Base-by-base conservation (phyloP, 2,329 filamentous ascomycete species). In the Coleophoma crateriformis region DNA sequence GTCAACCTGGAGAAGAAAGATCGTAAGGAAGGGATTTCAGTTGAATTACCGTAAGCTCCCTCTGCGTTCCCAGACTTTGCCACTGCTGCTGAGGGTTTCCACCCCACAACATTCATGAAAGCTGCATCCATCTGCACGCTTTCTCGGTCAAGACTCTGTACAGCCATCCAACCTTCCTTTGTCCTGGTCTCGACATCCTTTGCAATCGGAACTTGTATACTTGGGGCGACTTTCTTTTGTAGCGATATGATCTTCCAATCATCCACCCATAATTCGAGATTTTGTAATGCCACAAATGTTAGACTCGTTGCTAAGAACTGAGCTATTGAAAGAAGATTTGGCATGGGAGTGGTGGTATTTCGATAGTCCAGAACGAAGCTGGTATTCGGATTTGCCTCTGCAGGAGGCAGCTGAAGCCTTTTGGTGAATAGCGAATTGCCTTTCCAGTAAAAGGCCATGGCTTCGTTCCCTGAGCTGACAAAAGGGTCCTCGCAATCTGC, bases 381-480 rank as follows among this genome's bases (percentile, higher is more conserved):
- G 2, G 95, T 99, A 60, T 92, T 81, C 33, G 74, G 74, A 49
- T 77, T 86, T 14, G 76, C 71, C 61, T 90, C 78, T 20, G 81
- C 80, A 42, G 81, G 75, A 1, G 87, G 83, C 7, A 96, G 71
- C 57, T 84, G 83, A 19, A 94, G 77, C 58, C 90, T 88, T 60
- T 91, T 87, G 20, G 95, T 99, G 66, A 96, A 97, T 2, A 99
- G 78, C 5, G 90, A 89, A 67, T 97, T 97, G n/a, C 88, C 91
- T 68, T 96, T 97, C 95, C 94, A 99, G 72, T 96, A 99, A 64
- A 99, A 99, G 0, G 92, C 92, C 89, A 99, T 96, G 35, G 90
- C 91, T 68, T 95, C 85, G 54, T 79, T 81, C 1, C 94, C 94
- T 1, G 92, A 97, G 58, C 90, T 94, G 56, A 99, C 88, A 64